phyloP scores from a whole-genome alignment of 2,329 filamentous ascomycete species.

The Exophiala sideris region DNA sequence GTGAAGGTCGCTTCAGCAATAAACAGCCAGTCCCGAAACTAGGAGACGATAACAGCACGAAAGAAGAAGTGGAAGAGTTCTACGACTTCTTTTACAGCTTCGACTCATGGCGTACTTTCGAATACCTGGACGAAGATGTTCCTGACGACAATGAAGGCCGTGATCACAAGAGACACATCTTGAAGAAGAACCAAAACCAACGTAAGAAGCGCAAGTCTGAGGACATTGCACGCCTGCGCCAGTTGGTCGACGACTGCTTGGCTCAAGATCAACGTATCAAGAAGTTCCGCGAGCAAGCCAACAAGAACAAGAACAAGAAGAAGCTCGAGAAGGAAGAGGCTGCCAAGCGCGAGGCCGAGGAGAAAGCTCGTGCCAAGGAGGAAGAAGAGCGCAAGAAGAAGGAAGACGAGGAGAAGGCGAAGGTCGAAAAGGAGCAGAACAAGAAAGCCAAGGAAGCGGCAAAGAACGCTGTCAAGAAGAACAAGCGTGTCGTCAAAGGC shows the following conservation, averaged over 20 bases:
- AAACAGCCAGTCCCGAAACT: slow-evolving; percentile 81
- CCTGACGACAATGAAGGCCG: slow-evolving; percentile 98
- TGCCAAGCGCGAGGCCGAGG: slow-evolving; percentile 80
- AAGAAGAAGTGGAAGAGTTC: slow-evolving; percentile 88
- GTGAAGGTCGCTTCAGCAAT: slow-evolving; percentile 91
- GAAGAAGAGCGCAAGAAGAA: slow-evolving; percentile 76
- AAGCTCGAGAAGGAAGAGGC: slow-evolving; percentile 84
- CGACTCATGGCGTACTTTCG: slow-evolving; percentile 94
- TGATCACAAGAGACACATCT: slow-evolving; percentile 96
- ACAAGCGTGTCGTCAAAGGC: slow-evolving; percentile 93
- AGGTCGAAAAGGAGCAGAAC: slow-evolving; percentile 72
- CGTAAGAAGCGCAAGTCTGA: slow-evolving; percentile 99
- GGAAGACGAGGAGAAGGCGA: slow-evolving; percentile 82
- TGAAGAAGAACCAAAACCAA: slow-evolving; percentile 96
- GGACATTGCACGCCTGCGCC: slow-evolving; percentile 85
- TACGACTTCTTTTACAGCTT: slow-evolving; percentile 99
- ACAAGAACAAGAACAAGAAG: slow-evolving; percentile 95
- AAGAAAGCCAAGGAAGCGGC: slow-evolving; percentile 99
- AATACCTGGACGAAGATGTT: slow-evolving; percentile 98
- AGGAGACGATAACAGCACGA: slow-evolving; percentile 76
- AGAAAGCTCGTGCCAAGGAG: slow-evolving; percentile 76
- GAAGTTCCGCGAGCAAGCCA: slow-evolving; percentile 88
- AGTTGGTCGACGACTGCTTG: slow-evolving; percentile 82
- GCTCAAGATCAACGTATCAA: slow-evolving; percentile 92
- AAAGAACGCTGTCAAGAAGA: slow-evolving; percentile 99